Evolutionary conservation across 2,329 filamentous ascomycete genomes (phyloP).

Genomic region (Botrytis porri): DNA sequence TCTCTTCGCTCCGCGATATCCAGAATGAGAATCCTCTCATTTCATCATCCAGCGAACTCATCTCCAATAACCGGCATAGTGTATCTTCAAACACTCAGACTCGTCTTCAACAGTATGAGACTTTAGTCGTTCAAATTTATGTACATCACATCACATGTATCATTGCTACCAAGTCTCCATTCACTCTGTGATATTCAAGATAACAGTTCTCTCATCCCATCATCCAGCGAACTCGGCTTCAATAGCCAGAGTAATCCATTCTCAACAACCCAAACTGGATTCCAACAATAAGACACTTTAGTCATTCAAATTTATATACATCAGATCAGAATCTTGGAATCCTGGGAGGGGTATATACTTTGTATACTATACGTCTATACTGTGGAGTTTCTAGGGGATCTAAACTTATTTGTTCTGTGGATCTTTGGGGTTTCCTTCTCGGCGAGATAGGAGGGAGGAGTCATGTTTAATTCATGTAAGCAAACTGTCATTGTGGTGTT

Average conservation of each 20-base stretch:
- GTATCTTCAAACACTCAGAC: too few relatives aligned
- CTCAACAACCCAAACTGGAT: background rate
- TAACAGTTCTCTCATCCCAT: background rate
- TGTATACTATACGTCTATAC: background rate
- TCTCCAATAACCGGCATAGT: too few relatives aligned
- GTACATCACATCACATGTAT: too few relatives aligned
- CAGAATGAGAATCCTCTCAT: too few relatives aligned
- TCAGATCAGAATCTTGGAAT: too few relatives aligned
- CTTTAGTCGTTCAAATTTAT: too few relatives aligned
- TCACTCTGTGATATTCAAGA: background rate
- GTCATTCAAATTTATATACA: background rate
- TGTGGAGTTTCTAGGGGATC: background rate
- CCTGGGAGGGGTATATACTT: rapidly evolving
- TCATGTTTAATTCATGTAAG: background rate
- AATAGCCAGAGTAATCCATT: background rate
- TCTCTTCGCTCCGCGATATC: too few relatives aligned
- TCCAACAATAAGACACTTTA: background rate
- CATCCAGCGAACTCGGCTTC: background rate
- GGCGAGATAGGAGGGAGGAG: background rate
- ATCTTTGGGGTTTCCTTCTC: background rate
- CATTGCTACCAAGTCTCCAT: too few relatives aligned
- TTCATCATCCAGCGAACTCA: too few relatives aligned
- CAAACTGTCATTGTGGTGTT: too few relatives aligned
- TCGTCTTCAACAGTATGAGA: too few relatives aligned
- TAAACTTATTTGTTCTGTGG: background rate